These are phyloP conservation scores for Cryptococcus sp. DNA, from an alignment of 1,284 basidiomycete genomes.

Conservation along the genomic window DNA sequence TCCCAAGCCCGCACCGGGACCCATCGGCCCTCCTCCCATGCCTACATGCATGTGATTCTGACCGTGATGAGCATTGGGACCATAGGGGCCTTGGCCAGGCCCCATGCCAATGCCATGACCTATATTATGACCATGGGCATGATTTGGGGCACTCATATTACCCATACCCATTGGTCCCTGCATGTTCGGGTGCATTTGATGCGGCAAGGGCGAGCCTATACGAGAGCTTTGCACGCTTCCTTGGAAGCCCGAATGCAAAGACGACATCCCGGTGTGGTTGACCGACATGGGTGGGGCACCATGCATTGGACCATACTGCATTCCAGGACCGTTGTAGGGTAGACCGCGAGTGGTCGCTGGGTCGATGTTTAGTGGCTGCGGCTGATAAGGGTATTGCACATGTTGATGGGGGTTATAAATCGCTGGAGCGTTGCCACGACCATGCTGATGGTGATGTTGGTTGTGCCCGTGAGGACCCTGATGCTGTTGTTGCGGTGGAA, in stretches of 20 bases:
- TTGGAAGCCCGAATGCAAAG: constrained; percentile 23
- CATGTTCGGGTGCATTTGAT: constrained; percentile 13
- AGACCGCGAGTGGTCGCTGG: constrained; percentile 40
- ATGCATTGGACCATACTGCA: constrained; percentile 30
- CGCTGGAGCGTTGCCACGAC: constrained; percentile 26
- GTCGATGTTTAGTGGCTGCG: constrained; percentile 45
- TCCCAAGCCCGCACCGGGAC: constrained; percentile 6
- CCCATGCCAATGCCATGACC: constrained; percentile 9
- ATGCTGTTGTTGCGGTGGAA: constrained; percentile 14
- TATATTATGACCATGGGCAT: not conserved
- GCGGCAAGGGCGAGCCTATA: constrained; percentile 27
- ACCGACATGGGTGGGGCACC: constrained; percentile 32
- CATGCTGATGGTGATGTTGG: constrained; percentile 23
- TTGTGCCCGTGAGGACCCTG: constrained; percentile 11
- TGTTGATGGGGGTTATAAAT: constrained; percentile 50
- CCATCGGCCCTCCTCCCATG: constrained; percentile 41
- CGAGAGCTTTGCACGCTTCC: constrained; percentile 13
- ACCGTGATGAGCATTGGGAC: constrained; percentile 13
- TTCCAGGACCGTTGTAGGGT: constrained; percentile 44
- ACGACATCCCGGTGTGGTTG: constrained; percentile 40
- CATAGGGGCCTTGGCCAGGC: constrained; percentile 15
- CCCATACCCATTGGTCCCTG: constrained; percentile 15
- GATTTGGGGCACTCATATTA: not conserved
- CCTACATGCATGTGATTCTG: constrained; percentile 44
- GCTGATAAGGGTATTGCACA: constrained; percentile 48